Base-by-base conservation (phyloP, 1,284 basidiomycete genomes). In the Thelephora terrestris region DNA sequence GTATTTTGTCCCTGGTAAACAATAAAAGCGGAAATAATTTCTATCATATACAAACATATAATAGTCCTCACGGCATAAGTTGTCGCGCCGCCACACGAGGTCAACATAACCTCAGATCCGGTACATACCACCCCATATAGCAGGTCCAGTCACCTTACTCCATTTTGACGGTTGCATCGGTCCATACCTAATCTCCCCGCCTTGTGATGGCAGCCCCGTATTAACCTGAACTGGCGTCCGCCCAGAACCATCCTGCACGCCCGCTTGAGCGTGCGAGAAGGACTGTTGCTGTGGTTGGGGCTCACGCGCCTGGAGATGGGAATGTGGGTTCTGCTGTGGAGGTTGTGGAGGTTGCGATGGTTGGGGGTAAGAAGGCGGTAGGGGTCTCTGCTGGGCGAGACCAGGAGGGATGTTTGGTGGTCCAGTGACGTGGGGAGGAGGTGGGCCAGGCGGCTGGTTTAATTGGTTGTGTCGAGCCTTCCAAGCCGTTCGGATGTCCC, bases 81-180 rank as follows among this genome's bases (percentile, higher is more conserved):
- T n/a, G n/a, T n/a, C n/a, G n/a, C n/a, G n/a, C n/a, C n/a, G n/a
- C n/a, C n/a, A n/a, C n/a, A n/a, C n/a, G n/a, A n/a, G n/a, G n/a
- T n/a, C n/a, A n/a, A n/a, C 25, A 27, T 27, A 27, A 9, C 9
- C 25, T 27, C 25, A 5, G 25, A 43, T 21, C 24, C 85, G 72
- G 54, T 76, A 72, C 74, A 87, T 75, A 27, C 85, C 85, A 35
- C 72, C 70, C 46, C 85, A 64, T 20, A 70, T 61, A 23, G 64
- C 47, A 5, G 85, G 85, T 5, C 85, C 85, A 21, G 76, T 67
- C 32, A 83, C 85, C 63, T 79, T 85, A 63, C 85, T 87, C 77
- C 77, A 85, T 7, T 62, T 74, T 23, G 82, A 79, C 21, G 64
- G 53, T 5, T 74, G 75, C 14, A 85, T 66, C 10, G 81, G 79